phyloP scores from a whole-genome alignment of 1,139 yeast genomes.

The Taiozyma sp. region DNA sequence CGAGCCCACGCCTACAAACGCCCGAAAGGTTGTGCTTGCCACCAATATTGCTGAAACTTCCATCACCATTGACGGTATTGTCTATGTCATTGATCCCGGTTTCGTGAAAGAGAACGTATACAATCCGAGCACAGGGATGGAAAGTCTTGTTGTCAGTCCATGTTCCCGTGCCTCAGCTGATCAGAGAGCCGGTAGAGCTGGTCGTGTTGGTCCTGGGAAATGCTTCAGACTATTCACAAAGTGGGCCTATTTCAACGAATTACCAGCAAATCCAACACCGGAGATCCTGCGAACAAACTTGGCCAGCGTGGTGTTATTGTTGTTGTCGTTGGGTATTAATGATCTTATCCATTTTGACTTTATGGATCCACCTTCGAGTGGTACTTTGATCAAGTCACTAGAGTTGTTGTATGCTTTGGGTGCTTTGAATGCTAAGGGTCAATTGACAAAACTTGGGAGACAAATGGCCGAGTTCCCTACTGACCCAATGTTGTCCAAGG shows the following conservation, averaged over 20 bases:
- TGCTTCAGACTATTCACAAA: constrained; percentile 87
- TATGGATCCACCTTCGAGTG: constrained; percentile 78
- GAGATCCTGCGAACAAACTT: constrained; percentile 83
- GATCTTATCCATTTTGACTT: constrained; percentile 82
- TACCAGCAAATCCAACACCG: constrained; percentile 77
- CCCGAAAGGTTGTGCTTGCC: constrained; percentile 86
- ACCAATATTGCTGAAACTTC: constrained; percentile 98
- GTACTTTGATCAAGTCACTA: constrained; percentile 67
- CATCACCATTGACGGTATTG: constrained; percentile 88
- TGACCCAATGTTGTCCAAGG: constrained; percentile 83
- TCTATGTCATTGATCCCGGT: constrained; percentile 88
- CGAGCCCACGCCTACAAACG: constrained; percentile 76
- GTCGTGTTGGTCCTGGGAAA: constrained; percentile 94
- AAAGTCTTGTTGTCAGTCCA: constrained; percentile 75
- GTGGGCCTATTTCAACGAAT: constrained; percentile 75
- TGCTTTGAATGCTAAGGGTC: constrained; percentile 77
- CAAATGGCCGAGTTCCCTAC: constrained; percentile 92
- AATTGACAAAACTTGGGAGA: constrained; percentile 71
- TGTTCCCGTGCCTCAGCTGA: constrained; percentile 94
- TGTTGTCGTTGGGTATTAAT: constrained; percentile 76
- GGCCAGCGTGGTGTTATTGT: constrained; percentile 64
- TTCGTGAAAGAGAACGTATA: constrained; percentile 83
- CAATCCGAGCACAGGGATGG: constrained; percentile 86
- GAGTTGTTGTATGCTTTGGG: constrained; percentile 82
- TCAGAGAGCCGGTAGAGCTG: constrained; percentile 97